These are phyloP conservation scores for Trebouxia gelatinosa DNA, from an alignment of 163 green algal species.

Conservation along the genomic window DNA sequence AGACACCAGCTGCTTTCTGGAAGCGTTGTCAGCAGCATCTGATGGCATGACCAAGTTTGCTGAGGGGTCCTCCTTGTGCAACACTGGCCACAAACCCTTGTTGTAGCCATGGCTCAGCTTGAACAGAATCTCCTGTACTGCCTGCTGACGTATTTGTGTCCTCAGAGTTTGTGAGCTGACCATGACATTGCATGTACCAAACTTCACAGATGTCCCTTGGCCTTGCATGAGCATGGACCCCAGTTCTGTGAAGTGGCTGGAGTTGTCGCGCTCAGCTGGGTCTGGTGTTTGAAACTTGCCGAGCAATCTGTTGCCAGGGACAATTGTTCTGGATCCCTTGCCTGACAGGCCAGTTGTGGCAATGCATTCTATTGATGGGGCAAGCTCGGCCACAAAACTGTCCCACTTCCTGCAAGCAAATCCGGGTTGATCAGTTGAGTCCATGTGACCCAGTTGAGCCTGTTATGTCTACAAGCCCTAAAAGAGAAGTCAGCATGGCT, in stretches of 20 bases:
- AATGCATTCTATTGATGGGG: neutral
- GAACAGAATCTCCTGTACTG: constrained; percentile 14
- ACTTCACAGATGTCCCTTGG: neutral
- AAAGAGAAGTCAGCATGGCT: too few relatives aligned
- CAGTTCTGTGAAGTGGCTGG: neutral
- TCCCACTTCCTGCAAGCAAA: constrained; percentile 13
- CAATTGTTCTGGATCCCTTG: neutral
- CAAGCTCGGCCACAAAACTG: neutral
- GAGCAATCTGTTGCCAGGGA: constrained; percentile 3
- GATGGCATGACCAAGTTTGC: constrained; percentile 12
- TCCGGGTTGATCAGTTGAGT: too few relatives aligned
- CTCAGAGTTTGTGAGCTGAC: constrained; percentile 8
- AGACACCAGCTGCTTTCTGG: neutral
- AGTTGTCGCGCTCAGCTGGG: neutral
- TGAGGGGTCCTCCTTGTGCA: neutral
- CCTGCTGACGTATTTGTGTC: neutral
- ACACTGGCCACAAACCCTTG: constrained; percentile 2
- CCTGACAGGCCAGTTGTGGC: neutral
- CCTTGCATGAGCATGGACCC: neutral
- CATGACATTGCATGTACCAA: constrained; percentile 6
- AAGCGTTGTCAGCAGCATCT: constrained; percentile 10
- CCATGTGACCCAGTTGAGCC: too few relatives aligned
- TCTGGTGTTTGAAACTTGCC: neutral
- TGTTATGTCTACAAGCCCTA: too few relatives aligned
- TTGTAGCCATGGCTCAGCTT: constrained; percentile 12